Evolutionary conservation across 208 protist genomes (phyloP).

Genomic region (Jaenimonas drosophilae): DNA sequence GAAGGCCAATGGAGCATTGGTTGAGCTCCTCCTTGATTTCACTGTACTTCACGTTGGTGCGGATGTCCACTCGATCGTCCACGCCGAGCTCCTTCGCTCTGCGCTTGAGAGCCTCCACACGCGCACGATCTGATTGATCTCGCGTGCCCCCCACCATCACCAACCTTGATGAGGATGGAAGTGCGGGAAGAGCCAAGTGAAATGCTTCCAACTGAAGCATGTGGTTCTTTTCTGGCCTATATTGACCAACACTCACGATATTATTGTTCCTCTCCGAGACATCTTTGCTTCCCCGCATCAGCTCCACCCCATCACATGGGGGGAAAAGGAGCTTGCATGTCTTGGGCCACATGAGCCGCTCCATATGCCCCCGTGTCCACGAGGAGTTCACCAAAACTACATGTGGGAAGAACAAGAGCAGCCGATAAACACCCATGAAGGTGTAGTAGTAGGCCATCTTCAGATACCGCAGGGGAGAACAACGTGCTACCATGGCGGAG

Average conservation of each 20-base stretch:
- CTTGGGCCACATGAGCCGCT: conserved; percentile 61
- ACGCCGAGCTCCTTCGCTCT: conserved; percentile 43
- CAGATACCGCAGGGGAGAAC: conserved; percentile 17
- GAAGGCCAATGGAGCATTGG: conserved; percentile 84
- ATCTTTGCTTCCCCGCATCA: conserved; percentile 18
- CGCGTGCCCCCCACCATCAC: conserved; percentile 87
- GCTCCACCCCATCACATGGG: conserved; percentile 78
- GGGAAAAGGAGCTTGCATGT: conserved; percentile 75
- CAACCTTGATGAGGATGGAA: conserved; percentile 35
- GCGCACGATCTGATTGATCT: conserved; percentile 58
- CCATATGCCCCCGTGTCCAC: conserved; percentile 95
- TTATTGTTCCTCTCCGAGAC: conserved; percentile 25
- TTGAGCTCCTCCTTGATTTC: conserved; percentile 33
- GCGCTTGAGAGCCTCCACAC: conserved; percentile 39
- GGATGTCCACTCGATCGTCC: conserved; percentile 36
- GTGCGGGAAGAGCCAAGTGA: conserved; percentile 13
- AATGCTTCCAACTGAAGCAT: conserved; percentile 90
- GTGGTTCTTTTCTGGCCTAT: conserved; percentile 98
- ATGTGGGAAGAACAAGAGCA: conserved; percentile 64
- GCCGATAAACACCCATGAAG: conserved; percentile 86
- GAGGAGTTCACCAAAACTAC: conserved; percentile 93
- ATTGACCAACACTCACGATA: conserved; percentile 95
- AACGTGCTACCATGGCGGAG: conserved; percentile 22
- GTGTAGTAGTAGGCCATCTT: conserved; percentile 88
- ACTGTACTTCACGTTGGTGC: conserved; percentile 44